Conservation (phyloP, 495 filamentous ascomycete genomes). For the Penicillium atrosanguineum region DNA sequence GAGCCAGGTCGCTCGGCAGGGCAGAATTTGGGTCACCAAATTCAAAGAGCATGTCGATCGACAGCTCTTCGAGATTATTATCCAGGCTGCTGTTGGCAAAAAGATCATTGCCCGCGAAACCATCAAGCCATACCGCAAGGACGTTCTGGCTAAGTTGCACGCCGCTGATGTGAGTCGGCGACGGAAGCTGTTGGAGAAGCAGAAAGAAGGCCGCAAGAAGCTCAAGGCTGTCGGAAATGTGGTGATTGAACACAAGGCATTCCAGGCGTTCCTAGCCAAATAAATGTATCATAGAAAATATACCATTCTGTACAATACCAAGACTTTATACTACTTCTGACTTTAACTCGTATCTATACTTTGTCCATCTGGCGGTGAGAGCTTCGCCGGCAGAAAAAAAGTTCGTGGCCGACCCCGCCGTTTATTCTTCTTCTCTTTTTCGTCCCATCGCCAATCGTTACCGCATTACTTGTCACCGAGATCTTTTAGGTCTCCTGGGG, state of each 20-base stretch:
- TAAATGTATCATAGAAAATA: constrained; percentile 31
- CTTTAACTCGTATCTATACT: background rate
- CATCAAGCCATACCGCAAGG: constrained; percentile 95
- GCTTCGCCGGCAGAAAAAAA: constrained; percentile 34
- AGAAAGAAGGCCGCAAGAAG: constrained; percentile 93
- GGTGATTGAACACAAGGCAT: constrained; percentile 87
- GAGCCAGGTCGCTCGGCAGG: constrained; percentile 73
- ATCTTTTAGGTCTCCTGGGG: background rate
- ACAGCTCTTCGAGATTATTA: constrained; percentile 95
- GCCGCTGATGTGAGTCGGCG: constrained; percentile 81
- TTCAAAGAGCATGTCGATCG: constrained; percentile 96
- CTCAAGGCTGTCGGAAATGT: constrained; percentile 72
- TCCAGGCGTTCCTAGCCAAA: constrained; percentile 83
- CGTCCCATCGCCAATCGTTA: constrained; percentile 5
- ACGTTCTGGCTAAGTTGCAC: constrained; percentile 89
- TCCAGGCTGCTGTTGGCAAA: constrained; percentile 84
- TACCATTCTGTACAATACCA: constrained; percentile 3
- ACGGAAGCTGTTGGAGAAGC: constrained; percentile 88
- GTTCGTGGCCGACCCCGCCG: constrained; percentile 32
- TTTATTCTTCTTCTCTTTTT: constrained; percentile 14
- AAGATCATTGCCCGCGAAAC: constrained; percentile 89
- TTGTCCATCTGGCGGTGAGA: constrained; percentile 8
- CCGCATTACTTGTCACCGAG: background rate
- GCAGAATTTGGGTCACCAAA: constrained; percentile 85
- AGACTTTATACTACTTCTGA: background rate